Base-by-base conservation (phyloP, 768 basidiomycete species). In the Phanerochaete sordida region DNA sequence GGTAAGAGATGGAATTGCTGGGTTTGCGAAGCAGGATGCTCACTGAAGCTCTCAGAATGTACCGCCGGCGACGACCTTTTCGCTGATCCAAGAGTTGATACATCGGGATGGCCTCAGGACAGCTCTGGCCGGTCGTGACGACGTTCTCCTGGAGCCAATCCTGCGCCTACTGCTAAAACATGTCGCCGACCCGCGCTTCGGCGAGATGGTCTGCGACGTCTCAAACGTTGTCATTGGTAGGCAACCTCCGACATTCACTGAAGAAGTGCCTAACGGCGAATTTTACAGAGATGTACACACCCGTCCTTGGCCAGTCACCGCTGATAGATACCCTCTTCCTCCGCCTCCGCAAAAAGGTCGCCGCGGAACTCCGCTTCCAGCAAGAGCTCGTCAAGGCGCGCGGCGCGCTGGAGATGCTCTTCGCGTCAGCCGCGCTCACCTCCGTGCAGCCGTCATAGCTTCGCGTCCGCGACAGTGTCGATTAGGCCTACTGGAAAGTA, bases 271-370 rank as follows among this genome's bases (percentile, higher is more conserved):
- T 23, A 52, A 56, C 9, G 35, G 30, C 51, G 24, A 27, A 64
- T 57, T 64, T 45, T 6, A 35, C 13, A 98, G 96, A 98, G 54
- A 89, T 97, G 83, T 99, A 99, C 72, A 79, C 83, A 2, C 83
- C 92, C 0, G 88, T 96, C 35, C 77, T 98, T n/a, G 96, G 96
- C 1, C 93, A 96, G 73, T 95, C 95, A 24, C 93, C 95, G 0
- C 77, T 95, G 46, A 90, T 99, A 56, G 97, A 98, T 73, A 79
- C 88, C 6, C 78, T 96, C 39, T 88, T 98, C 68, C 76, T 88
- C 27, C 86, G 88, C 35, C 75, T 98, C 45, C 87, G 86, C 58
- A 89, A 86, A 71, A 94, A 95, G 69, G 82, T 98, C n/a, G 74
- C 84, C 44, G 83, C 85, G 39, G 97, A 99, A 72, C 75, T 98